A percentile compares a stretch with the other conserved stretches of the same genome.
Evolutionary conservation across 768 basidiomycete species (phyloP).

Genomic region (Rubroboletus satanas): DNA sequence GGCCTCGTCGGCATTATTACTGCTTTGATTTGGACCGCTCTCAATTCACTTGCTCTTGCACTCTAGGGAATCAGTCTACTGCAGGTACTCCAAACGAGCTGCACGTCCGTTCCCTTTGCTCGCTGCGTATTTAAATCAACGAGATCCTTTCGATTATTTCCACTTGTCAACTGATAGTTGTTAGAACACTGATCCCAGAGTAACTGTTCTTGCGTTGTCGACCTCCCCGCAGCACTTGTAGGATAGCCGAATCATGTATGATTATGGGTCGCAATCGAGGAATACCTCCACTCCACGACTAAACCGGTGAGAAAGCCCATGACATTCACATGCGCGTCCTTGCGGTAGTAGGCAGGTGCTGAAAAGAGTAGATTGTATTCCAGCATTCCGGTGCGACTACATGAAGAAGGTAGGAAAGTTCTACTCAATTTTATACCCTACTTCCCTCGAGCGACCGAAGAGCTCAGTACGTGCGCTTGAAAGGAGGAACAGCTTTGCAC

Average conservation of each 20-base stretch:
- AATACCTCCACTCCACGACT: neutral
- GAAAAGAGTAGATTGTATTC: constrained; percentile 12
- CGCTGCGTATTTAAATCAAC: neutral
- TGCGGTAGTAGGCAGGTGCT: neutral
- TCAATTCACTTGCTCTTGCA: neutral
- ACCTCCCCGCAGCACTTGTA: neutral
- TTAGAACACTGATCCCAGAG: neutral
- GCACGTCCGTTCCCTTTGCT: neutral
- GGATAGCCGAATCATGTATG: neutral
- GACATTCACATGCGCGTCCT: neutral
- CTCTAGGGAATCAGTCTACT: neutral
- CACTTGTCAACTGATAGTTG: neutral
- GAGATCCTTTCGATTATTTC: neutral
- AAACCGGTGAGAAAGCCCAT: neutral
- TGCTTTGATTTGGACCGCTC: neutral
- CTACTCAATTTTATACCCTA: constrained; percentile 6
- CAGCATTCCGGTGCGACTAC: constrained; percentile 7
- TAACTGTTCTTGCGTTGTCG: neutral
- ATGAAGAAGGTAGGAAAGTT: neutral
- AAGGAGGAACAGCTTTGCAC: constrained; percentile 95
- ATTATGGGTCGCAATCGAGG: neutral
- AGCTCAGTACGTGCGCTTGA: constrained; percentile 87
- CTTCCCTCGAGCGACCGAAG: neutral
- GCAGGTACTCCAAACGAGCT: neutral
- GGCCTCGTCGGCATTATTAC: neutral